Evolutionary conservation across 1,284 basidiomycete species (phyloP), one percentile per base, ranked within the genome.

Genomic region (Moesziomyces sp.): DNA sequence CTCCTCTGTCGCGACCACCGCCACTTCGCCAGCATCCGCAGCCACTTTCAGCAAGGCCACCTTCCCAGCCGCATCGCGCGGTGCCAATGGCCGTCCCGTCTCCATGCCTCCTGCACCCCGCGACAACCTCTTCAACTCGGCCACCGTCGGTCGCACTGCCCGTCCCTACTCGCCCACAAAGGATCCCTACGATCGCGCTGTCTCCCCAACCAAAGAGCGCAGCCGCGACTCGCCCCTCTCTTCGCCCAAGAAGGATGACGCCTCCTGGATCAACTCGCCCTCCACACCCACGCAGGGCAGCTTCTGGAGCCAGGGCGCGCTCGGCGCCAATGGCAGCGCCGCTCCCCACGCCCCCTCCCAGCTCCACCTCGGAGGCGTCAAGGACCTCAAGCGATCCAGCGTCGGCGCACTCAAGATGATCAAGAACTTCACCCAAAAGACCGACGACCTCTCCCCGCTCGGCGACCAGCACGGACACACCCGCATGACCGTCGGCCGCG

Each of bases 361-460:
- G 50, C 65, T 81, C 19, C 79, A 80, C 56, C 66, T 81, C 5
- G 79, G 79, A 11, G 79, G 76, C 33, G 79, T 81, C 51, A 74
- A 62, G 40, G 79, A 79, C 49, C 66, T 81, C 28, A 79, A 79
- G 48, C 68, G 79, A 1, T 78, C 75, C 53, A 78, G 76, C 46
- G 79, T 81, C 6, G 76, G 76, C 18, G 78, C 79, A 16, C 75
- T 81, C 54, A 68, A 81, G 68, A 78, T 79, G 70, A 79, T 81
- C 62, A 64, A 77, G 47, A 62, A 76, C 49, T 81, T 76, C 38
- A 79, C 79, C 10, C 57, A 77, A n/a, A 73, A 74, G 54, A 66
- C 74, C 42, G 70, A 70, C 43, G 62, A 60, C 16, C 24, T 58
- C 44, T 48, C 58, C 42, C 46, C 57, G 13, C n/a, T 45, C 38